Percentiles rank a stretch among this genome's conserved stretches.
These are phyloP conservation scores for Gossypium arboreum DNA, from an alignment of 345 rosid species.

Conservation along the genomic window DNA sequence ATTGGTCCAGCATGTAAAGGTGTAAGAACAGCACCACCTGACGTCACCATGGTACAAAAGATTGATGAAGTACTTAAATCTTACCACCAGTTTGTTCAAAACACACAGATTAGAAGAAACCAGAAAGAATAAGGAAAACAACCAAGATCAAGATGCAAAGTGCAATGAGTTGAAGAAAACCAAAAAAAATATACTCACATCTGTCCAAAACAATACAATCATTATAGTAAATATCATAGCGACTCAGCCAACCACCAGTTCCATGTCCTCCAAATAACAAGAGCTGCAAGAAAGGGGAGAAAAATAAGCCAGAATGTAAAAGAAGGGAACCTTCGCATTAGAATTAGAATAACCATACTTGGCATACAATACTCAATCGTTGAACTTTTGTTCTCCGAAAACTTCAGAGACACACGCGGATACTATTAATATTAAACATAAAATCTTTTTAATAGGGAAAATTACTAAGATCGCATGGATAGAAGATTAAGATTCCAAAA, in stretches of 20 bases:
- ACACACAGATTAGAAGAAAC: background rate
- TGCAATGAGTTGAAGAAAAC: background rate
- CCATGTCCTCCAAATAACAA: conserved; percentile 97
- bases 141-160: background rate
- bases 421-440: background rate
- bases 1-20: background rate
- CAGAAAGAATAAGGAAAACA: background rate
- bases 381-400: background rate
- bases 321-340: background rate
- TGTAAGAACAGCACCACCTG: background rate
- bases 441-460: background rate
- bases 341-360: background rate
- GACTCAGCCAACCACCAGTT: conserved; percentile 98
- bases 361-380: background rate
- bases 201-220: conserved; percentile 85
- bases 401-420: background rate
- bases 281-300: conserved; percentile 48
- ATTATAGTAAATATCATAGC: conserved; percentile 88
- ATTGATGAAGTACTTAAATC: background rate
- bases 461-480: background rate
- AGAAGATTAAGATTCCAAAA: background rate
- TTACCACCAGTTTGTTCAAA: background rate
- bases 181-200: conserved; percentile 38
- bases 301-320: background rate
- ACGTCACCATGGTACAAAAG: background rate